Percentiles rank a stretch among this genome's conserved stretches.
These are phyloP conservation scores for Akanthomyces lecanii DNA, from an alignment of 2,329 filamentous ascomycete genomes.

Conservation along the genomic window DNA sequence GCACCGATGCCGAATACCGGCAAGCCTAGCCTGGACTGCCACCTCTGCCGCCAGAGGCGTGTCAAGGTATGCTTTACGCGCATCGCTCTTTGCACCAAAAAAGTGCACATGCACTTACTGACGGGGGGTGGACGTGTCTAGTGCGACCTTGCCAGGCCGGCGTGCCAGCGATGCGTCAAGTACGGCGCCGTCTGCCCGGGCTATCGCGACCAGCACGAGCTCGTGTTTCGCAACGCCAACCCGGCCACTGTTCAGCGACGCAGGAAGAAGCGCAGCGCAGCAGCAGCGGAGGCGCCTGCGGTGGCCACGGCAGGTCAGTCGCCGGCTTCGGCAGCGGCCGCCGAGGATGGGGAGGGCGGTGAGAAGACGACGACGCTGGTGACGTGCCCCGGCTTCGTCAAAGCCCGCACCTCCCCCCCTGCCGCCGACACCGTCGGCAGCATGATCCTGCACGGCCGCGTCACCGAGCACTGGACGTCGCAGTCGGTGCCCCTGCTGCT, in stretches of 20 bases:
- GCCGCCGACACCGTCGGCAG: background rate
- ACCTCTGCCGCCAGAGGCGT: conserved; percentile 36
- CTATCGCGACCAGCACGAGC: conserved; percentile 36
- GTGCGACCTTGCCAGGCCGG: conserved; percentile 38
- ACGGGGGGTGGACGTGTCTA: conserved; percentile 19
- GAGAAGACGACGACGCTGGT: background rate
- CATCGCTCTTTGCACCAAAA: background rate
- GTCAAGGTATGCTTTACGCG: conserved; percentile 34
- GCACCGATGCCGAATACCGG: conserved; percentile 38
- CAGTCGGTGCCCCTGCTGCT: conserved; percentile 38
- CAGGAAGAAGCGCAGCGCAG: conserved; percentile 27
- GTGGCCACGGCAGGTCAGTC: no score
- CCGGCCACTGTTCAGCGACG: conserved; percentile 18
- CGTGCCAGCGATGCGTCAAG: conserved; percentile 38
- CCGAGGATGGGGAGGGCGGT: background rate
- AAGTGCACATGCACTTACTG: background rate
- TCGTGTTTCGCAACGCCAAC: conserved; percentile 36
- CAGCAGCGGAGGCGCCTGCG: no score
- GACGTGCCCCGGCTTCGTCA: background rate
- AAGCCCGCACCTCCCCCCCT: background rate
- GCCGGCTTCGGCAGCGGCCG: background rate
- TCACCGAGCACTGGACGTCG: conserved; percentile 36
- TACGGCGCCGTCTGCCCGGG: conserved; percentile 38
- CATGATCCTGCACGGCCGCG: conserved; percentile 6
- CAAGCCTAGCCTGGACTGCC: conserved; percentile 38